A percentile compares a stretch with the other conserved stretches of the same genome.
These are phyloP conservation scores for Exophiala sideris DNA, from an alignment of 2,329 filamentous ascomycete species.

Conservation along the genomic window DNA sequence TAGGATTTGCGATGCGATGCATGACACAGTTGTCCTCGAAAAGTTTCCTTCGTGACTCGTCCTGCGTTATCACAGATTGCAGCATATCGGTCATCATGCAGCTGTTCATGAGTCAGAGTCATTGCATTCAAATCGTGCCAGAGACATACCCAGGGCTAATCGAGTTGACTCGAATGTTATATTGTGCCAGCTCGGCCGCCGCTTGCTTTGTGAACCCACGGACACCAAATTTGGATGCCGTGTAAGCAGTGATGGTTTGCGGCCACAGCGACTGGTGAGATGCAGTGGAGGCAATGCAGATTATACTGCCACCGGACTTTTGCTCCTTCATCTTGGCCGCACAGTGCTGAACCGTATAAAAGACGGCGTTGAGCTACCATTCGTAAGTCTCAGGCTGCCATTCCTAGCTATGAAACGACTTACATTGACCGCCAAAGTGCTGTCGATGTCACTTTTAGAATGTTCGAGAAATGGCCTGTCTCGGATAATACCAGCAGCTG, in stretches of 20 bases:
- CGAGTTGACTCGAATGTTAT: conserved; percentile 32
- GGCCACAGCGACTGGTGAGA: conserved; percentile 6
- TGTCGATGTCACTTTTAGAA: conserved; percentile 19
- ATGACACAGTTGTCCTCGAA: conserved; percentile 4
- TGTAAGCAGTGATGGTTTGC: conserved; percentile 34
- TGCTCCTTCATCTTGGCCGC: conserved; percentile 6
- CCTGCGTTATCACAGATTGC: conserved; percentile 1
- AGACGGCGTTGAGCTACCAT: conserved; percentile 7
- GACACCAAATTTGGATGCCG: conserved; percentile 43
- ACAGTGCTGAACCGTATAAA: conserved; percentile 10
- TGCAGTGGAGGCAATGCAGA: conserved; percentile 13
- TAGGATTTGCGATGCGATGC: not conserved
- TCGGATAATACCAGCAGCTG: conserved; percentile 11
- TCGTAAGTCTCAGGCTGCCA: not conserved
- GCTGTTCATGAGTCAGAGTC: not conserved
- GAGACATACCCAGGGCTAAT: conserved; percentile 29
- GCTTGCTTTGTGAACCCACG: conserved; percentile 41
- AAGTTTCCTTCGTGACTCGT: not conserved
- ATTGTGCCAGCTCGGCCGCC: conserved; percentile 37
- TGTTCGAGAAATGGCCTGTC: conserved; percentile 14
- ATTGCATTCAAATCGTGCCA: not conserved
- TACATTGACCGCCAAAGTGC: conserved; percentile 22
- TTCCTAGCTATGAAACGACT: not conserved
- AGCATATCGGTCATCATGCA: conserved; percentile 9
- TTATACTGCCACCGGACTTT: conserved; percentile 22